A percentile compares a stretch with the other conserved stretches of the same genome.
Conservation (phyloP, 441 rosid species). For the Brassica hybrid region DNA sequence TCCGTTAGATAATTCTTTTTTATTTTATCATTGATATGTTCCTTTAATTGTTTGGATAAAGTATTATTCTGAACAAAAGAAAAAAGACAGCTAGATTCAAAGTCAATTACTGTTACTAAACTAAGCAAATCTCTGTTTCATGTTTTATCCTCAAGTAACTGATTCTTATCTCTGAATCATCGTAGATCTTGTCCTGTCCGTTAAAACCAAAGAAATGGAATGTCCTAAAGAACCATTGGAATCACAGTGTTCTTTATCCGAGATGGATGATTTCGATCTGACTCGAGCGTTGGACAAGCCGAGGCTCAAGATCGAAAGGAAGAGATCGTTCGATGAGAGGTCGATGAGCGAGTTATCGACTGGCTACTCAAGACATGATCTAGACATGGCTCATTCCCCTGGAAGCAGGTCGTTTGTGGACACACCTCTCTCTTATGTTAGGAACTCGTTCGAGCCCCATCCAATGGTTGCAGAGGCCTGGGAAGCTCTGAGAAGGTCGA, state of each 20-base stretch:
- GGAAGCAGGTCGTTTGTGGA: constrained; percentile 80
- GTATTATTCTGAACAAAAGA: neutral
- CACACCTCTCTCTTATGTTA: constrained; percentile 69
- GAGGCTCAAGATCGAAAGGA: constrained; percentile 73
- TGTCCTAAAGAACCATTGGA: constrained; percentile 45
- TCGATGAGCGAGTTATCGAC: constrained; percentile 74
- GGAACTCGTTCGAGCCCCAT: constrained; percentile 84
- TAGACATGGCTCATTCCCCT: constrained; percentile 66
- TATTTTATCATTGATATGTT: neutral
- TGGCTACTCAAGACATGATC: constrained; percentile 60
- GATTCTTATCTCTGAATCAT: neutral
- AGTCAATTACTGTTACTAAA: constrained; percentile 11
- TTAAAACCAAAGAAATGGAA: constrained; percentile 54
- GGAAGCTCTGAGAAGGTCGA: constrained; percentile 77
- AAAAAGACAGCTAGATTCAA: constrained; percentile 19
- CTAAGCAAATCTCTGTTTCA: constrained; percentile 17
- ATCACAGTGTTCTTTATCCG: constrained; percentile 65
- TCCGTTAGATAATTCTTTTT: neutral
- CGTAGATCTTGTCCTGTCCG: constrained; percentile 33
- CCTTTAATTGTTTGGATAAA: constrained; percentile 23
- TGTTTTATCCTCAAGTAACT: constrained; percentile 17
- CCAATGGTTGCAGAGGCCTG: constrained; percentile 96
- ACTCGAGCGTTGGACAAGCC: constrained; percentile 78
- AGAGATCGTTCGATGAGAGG: constrained; percentile 90
- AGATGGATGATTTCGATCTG: constrained; percentile 76